Conservation (phyloP, 306 rosid genomes). For the Pterocarpus santalinus region DNA sequence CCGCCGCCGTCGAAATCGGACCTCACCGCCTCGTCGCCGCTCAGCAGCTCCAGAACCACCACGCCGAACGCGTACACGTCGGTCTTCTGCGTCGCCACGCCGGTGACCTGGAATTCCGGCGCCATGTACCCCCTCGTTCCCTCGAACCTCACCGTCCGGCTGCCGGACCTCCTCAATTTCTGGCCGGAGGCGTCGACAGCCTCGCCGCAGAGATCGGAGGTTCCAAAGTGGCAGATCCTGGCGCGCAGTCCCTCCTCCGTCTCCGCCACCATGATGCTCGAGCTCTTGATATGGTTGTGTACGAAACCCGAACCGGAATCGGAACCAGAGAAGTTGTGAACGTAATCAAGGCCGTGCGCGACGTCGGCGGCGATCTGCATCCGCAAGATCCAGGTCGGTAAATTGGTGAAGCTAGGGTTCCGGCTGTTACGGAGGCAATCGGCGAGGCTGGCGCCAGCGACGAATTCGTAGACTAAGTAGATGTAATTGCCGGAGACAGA, state of each 20-base stretch:
- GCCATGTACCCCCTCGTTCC: conserved; percentile 95
- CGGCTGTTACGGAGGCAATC: conserved; percentile 78
- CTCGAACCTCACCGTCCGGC: conserved; percentile 62
- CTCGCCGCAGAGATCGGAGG: conserved; percentile 85
- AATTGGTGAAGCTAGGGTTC: conserved; percentile 82
- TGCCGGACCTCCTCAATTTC: conserved; percentile 47
- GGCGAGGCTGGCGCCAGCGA: conserved; percentile 74
- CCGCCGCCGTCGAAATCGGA: conserved; percentile 50
- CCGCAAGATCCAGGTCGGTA: conserved; percentile 78
- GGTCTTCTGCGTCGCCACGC: conserved; percentile 72
- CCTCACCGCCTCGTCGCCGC: conserved; percentile 82
- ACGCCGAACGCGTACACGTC: conserved; percentile 96
- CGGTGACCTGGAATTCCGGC: conserved; percentile 75
- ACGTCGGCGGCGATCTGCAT: conserved; percentile 87
- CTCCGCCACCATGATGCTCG: conserved; percentile 73
- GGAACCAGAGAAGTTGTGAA: conserved; percentile 79
- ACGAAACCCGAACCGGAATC: conserved; percentile 61
- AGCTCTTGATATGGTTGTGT: conserved; percentile 85
- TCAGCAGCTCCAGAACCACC: conserved; percentile 79
- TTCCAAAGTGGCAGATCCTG: conserved; percentile 88
- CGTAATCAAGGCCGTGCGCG: conserved; percentile 91
- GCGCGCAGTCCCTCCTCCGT: conserved; percentile 57
- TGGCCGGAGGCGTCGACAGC: background rate
- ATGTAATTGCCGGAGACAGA: conserved; percentile 69
- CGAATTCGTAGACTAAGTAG: conserved; percentile 75